Conservation (phyloP, 768 basidiomycete species). For the Auricularia heimuer region DNA sequence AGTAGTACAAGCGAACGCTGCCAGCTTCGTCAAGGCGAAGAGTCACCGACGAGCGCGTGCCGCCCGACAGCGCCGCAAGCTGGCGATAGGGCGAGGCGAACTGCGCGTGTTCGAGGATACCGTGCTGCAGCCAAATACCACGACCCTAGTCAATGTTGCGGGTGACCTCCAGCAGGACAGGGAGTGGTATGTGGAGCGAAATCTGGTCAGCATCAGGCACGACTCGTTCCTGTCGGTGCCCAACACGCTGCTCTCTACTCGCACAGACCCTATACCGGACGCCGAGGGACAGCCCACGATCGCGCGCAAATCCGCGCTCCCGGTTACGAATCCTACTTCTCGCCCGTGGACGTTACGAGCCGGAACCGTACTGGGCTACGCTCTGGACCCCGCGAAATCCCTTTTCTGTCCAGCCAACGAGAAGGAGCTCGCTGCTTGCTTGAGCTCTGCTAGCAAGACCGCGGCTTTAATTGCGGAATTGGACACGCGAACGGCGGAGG, state of each 20-base stretch:
- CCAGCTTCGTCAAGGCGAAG: neutral
- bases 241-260: neutral
- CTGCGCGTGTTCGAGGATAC: neutral
- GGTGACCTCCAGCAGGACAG: neutral
- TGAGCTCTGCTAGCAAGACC: too few species aligned
- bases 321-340: conserved; percentile 6
- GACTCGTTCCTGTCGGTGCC: neutral
- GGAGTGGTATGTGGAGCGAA: neutral
- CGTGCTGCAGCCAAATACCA: conserved; percentile 2
- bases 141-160: neutral
- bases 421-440: too few species aligned
- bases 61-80: neutral
- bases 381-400: too few species aligned
- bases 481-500: too few species aligned
- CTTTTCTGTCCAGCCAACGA: too few species aligned
- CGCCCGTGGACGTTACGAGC: too few species aligned
- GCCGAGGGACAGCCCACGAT: conserved; percentile 4
- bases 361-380: too few species aligned
- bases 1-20: neutral
- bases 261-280: neutral
- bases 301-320: neutral
- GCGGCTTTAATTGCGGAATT: too few species aligned
- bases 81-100: neutral
- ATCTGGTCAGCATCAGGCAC: neutral
- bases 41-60: neutral